Evolutionary conservation across 495 filamentous ascomycete genomes (phyloP).

Genomic region (Lophiotrema nucula): DNA sequence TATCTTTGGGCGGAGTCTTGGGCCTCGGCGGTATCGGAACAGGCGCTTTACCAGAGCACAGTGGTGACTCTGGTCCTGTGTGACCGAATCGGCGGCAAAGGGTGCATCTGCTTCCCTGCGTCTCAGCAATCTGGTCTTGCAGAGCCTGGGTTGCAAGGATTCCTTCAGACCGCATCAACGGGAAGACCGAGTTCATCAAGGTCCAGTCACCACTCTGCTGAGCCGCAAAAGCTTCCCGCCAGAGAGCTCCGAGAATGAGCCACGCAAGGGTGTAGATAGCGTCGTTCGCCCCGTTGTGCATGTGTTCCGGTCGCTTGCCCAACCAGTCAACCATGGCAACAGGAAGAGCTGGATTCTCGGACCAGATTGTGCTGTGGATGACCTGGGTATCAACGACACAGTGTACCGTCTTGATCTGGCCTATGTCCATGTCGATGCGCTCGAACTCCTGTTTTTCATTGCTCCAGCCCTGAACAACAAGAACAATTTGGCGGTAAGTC

Average conservation of each 20-base stretch:
- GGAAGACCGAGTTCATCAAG: not conserved
- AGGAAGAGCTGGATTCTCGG: too few species aligned
- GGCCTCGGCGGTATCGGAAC: too few species aligned
- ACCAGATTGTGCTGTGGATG: too few species aligned
- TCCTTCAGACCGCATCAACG: not conserved
- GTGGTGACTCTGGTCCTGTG: too few species aligned
- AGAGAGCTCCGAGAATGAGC: not conserved
- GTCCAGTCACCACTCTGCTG: not conserved
- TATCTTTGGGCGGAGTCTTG: too few species aligned
- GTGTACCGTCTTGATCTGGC: not conserved
- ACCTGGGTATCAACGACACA: not conserved
- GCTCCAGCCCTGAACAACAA: not conserved
- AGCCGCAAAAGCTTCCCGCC: not conserved
- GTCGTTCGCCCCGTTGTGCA: slow-evolving; percentile 10
- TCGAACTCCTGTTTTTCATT: not conserved
- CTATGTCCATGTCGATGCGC: not conserved
- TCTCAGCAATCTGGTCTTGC: not conserved
- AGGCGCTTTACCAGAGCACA: too few species aligned
- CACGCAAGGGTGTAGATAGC: not conserved
- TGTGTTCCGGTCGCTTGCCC: not conserved
- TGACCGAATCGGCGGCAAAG: not conserved
- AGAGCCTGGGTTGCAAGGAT: not conserved
- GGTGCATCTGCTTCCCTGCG: not conserved
- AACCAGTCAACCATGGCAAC: not conserved
- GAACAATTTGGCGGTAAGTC: slow-evolving; percentile 3